Conservation (phyloP, 371 early-diverging fungal species). For the Lichtheimia corymbifera region DNA sequence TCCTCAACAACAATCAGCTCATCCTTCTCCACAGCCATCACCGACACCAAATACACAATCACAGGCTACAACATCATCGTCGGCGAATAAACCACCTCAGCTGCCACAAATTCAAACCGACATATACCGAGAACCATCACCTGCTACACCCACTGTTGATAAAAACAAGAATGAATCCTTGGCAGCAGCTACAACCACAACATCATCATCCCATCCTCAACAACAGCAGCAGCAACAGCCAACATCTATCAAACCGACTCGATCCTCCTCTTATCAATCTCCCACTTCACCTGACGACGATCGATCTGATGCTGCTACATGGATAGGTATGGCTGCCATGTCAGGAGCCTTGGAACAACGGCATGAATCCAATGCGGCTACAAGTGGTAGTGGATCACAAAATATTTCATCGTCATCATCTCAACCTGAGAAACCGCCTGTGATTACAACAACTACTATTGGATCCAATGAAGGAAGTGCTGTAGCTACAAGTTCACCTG, state of each 20-base stretch:
- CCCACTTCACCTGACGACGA: not conserved
- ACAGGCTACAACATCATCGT: not conserved
- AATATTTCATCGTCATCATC: not conserved
- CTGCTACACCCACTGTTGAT: not conserved
- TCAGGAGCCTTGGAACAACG: slow-evolving; percentile 4
- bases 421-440: slow-evolving; percentile 2
- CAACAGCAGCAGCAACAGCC: not conserved
- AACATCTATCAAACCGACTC: too few species aligned
- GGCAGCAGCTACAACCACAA: not conserved
- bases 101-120: not conserved
- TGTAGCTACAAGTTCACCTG: slow-evolving; percentile 9
- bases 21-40: not conserved
- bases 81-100: slow-evolving; percentile 1
- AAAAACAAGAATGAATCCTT: not conserved
- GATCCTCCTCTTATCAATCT: slow-evolving; percentile 7
- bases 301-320: slow-evolving; percentile 7
- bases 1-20: too few species aligned
- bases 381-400: not conserved
- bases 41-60: not conserved
- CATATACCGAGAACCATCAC: slow-evolving; percentile 3
- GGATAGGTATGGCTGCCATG: slow-evolving; percentile 13
- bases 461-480: too few species aligned
- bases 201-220: not conserved
- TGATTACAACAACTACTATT: slow-evolving; percentile 2
- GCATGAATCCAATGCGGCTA: not conserved